Evolutionary conservation across 106 monocot species (phyloP).

Genomic region (Dendrobium catenatum): DNA sequence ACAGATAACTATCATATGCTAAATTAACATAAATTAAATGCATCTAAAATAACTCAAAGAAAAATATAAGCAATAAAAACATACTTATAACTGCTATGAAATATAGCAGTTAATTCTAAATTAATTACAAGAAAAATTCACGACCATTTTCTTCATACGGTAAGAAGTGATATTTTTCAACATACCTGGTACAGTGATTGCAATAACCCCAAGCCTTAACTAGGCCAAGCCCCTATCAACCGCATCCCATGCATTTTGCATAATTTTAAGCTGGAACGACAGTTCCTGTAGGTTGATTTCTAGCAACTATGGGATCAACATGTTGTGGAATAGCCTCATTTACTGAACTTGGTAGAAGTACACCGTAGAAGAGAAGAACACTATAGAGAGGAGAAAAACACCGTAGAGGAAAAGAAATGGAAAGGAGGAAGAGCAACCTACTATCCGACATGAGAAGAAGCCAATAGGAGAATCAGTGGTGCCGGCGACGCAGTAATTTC

Average conservation of each 20-base stretch:
- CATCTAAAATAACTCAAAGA: no score
- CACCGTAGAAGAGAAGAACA: no score
- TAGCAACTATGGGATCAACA: slow-evolving; percentile 3
- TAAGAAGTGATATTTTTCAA: slow-evolving; percentile 2
- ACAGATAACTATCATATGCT: no score
- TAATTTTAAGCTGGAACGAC: slow-evolving; percentile 19
- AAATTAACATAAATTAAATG: no score
- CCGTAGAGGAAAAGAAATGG: no score
- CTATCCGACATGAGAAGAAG: no score
- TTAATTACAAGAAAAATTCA: not conserved
- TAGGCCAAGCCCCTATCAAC: slow-evolving; percentile 90
- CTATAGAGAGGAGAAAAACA: no score
- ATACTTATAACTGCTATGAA: not conserved
- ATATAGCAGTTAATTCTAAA: not conserved
- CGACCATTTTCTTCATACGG: not conserved
- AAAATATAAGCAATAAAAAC: not conserved
- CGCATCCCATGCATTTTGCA: slow-evolving; percentile 77
- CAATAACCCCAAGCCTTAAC: slow-evolving; percentile 90
- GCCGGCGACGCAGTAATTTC: no score
- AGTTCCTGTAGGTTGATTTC: slow-evolving; percentile 19
- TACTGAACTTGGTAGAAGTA: slow-evolving; percentile 25
- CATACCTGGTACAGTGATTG: slow-evolving; percentile 93
- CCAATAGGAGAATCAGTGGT: no score
- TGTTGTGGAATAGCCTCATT: slow-evolving; percentile 10
- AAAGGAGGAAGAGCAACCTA: no score